phyloP scores from a whole-genome alignment of 1,284 basidiomycete genomes.

The Leucoagaricus sp. region DNA sequence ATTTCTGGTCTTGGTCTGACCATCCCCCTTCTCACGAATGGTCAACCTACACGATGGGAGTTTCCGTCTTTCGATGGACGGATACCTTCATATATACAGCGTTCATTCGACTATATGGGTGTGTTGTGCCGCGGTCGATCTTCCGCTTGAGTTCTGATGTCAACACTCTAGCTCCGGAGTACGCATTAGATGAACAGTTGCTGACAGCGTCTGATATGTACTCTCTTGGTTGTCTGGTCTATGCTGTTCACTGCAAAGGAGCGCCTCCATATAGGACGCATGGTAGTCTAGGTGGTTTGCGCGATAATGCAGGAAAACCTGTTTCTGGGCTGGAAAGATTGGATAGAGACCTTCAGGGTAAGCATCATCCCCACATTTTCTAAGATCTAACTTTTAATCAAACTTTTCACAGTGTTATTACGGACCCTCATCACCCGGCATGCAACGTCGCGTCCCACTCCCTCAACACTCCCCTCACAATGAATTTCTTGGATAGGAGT shows the following conservation, averaged over 20 bases:
- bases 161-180: slow-evolving; percentile 79
- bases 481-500: slow-evolving; percentile 92
- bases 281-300: slow-evolving; percentile 77
- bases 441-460: slow-evolving; percentile 72
- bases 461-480: slow-evolving; percentile 78
- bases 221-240: slow-evolving; percentile 88
- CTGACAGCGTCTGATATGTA: slow-evolving; percentile 93
- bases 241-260: slow-evolving; percentile 88
- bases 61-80: slow-evolving; percentile 88
- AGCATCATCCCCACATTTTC: slow-evolving; percentile 9
- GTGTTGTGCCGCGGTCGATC: slow-evolving; percentile 22
- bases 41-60: slow-evolving; percentile 79
- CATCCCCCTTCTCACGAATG: slow-evolving; percentile 76
- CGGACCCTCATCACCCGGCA: slow-evolving; percentile 80
- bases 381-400: slow-evolving; percentile 9
- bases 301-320: slow-evolving; percentile 77
- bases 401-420: slow-evolving; percentile 61
- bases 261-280: slow-evolving; percentile 88
- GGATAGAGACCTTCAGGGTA: slow-evolving; percentile 73
- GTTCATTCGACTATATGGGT: slow-evolving; percentile 96
- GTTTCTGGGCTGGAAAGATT: slow-evolving; percentile 59
- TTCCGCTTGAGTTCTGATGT: not conserved
- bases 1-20: slow-evolving; percentile 89
- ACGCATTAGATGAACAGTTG: slow-evolving; percentile 87
- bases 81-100: slow-evolving; percentile 81